Conservation (phyloP, 2,329 filamentous ascomycete species). For the Aureobasidium zeae region DNA sequence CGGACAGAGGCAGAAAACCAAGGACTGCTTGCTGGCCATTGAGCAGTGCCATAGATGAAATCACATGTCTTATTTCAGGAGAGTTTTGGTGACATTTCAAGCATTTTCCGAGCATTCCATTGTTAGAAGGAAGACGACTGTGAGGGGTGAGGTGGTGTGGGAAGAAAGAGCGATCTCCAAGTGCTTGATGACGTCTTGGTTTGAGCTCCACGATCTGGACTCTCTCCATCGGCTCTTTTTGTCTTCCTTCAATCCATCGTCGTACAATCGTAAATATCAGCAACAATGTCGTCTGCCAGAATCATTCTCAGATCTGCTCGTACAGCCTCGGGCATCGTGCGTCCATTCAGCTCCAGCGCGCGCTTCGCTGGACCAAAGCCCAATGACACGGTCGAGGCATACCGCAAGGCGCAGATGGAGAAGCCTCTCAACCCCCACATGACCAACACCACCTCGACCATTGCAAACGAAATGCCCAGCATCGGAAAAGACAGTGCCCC, state of each 20-base stretch:
- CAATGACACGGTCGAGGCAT: constrained; percentile 45
- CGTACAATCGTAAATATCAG: background rate
- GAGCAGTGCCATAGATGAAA: no score
- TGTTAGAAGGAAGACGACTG: no score
- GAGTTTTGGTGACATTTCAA: no score
- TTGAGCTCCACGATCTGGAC: background rate
- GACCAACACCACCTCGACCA: constrained; percentile 55
- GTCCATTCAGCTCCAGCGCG: constrained; percentile 32
- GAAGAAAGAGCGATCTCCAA: no score
- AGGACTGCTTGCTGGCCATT: no score
- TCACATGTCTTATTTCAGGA: no score
- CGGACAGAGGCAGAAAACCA: no score
- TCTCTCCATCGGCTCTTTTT: constrained; percentile 3
- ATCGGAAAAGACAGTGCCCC: constrained; percentile 49
- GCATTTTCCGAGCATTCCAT: no score
- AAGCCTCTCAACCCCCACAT: constrained; percentile 53
- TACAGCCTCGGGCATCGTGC: constrained; percentile 29
- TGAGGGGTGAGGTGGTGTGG: no score
- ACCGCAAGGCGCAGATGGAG: constrained; percentile 48
- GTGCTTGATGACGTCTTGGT: background rate
- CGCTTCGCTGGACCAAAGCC: constrained; percentile 36
- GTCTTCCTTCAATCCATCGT: background rate
- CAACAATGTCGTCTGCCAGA: constrained; percentile 39
- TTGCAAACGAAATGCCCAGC: constrained; percentile 53
- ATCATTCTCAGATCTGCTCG: constrained; percentile 38